phyloP scores from a whole-genome alignment of 1,284 basidiomycete species.

The Meira nashicola region DNA sequence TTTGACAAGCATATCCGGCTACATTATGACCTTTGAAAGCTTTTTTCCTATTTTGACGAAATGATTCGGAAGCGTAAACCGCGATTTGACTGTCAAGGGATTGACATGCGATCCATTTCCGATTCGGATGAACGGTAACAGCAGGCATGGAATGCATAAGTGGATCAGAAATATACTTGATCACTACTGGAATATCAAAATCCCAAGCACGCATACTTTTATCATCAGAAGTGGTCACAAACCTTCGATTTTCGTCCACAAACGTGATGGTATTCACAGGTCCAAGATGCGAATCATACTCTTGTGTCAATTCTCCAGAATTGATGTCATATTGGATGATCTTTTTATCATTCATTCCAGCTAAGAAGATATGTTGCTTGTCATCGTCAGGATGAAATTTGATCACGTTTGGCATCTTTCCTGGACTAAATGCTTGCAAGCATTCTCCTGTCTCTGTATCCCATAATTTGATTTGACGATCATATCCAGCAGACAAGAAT shows the following conservation, averaged over 20 bases:
- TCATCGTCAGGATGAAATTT: conserved; percentile 92
- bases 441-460: conserved; percentile 97
- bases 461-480: conserved; percentile 97
- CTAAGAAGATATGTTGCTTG: conserved; percentile 92
- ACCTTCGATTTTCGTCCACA: conserved; percentile 88
- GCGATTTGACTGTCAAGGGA: conserved; percentile 97
- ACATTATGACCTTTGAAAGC: conserved; percentile 93
- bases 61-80: conserved; percentile 86
- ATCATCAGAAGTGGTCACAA: conserved; percentile 97
- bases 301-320: conserved; percentile 87
- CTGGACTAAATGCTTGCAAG: conserved; percentile 88
- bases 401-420: conserved; percentile 91
- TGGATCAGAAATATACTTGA: conserved; percentile 99
- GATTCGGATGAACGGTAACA: conserved; percentile 85
- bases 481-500: conserved; percentile 90
- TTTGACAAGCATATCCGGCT: conserved; percentile 92
- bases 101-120: conserved; percentile 95
- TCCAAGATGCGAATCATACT: conserved; percentile 97
- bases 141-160: conserved; percentile 99
- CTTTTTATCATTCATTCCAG: conserved; percentile 99
- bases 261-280: conserved; percentile 98
- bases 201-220: conserved; percentile 97
- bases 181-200: conserved; percentile 88
- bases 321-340: conserved; percentile 98
- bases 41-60: conserved; percentile 97